Evolutionary conservation across 345 rosid genomes (phyloP).

Genomic region (Iberis pinnata): DNA sequence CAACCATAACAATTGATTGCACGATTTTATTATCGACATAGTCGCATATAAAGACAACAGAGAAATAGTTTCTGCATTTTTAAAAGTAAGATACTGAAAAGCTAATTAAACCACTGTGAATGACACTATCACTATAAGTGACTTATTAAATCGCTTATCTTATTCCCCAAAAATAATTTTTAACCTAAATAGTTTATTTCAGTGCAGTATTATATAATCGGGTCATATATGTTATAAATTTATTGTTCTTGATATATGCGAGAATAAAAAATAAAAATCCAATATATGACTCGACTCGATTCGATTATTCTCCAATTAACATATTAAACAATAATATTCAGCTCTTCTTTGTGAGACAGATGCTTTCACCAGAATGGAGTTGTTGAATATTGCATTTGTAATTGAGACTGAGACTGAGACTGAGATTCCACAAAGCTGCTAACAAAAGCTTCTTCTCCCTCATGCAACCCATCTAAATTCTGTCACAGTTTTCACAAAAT

Average conservation of each 20-base stretch:
- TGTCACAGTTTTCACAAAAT: neutral
- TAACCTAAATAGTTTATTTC: too few species aligned
- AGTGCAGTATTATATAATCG: constrained; percentile 3
- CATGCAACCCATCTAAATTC: constrained; percentile 35
- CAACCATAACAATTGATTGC: too few species aligned
- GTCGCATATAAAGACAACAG: too few species aligned
- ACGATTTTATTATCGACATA: too few species aligned
- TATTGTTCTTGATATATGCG: too few species aligned
- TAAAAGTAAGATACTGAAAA: too few species aligned
- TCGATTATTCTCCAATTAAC: constrained; percentile 16
- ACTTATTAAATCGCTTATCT: too few species aligned
- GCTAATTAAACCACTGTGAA: too few species aligned
- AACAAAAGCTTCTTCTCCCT: constrained; percentile 23
- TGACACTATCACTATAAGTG: too few species aligned
- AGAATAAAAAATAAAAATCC: constrained; percentile 13
- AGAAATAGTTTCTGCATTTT: too few species aligned
- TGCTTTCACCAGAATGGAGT: constrained; percentile 27
- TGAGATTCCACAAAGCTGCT: constrained; percentile 23
- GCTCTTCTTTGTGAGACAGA: constrained; percentile 10
- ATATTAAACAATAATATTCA: constrained; percentile 3
- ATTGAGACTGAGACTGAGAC: constrained; percentile 24
- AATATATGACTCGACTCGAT: constrained; percentile 15
- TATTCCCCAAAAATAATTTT: too few species aligned
- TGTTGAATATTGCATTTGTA: constrained; percentile 23
- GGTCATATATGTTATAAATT: too few species aligned